Evolutionary conservation across 257 asterid genomes (phyloP).

Genomic region (Schizonepeta tenuifolia): DNA sequence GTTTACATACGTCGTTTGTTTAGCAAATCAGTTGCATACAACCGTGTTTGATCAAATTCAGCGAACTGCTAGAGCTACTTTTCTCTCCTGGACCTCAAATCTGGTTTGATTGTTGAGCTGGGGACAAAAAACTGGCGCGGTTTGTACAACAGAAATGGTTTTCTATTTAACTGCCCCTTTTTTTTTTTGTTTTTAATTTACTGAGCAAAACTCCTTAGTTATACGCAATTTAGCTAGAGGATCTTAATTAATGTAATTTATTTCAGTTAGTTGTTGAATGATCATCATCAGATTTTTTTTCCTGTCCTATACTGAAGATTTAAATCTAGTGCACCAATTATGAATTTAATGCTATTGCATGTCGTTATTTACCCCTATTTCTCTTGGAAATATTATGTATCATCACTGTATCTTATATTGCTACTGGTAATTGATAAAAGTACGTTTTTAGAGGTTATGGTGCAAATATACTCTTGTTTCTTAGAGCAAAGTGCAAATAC

Average conservation of each 20-base stretch:
- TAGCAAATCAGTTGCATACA: conserved; percentile 89
- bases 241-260: conserved; percentile 29
- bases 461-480: too few species aligned
- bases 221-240: conserved; percentile 32
- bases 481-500: too few species aligned
- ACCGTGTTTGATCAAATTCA: conserved; percentile 72
- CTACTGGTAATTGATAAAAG: too few species aligned
- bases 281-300: conserved; percentile 25
- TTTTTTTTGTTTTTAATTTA: conserved; percentile 23
- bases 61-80: conserved; percentile 11
- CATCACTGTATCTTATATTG: too few species aligned
- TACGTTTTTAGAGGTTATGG: too few species aligned
- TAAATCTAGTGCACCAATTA: conserved; percentile 5
- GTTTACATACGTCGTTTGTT: conserved; percentile 80
- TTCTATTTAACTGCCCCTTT: conserved; percentile 24
- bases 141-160: conserved; percentile 25
- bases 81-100: neutral
- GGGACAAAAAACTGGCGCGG: conserved; percentile 7
- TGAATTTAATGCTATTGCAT: neutral
- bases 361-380: too few species aligned
- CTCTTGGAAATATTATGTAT: too few species aligned
- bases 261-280: conserved; percentile 18
- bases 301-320: conserved; percentile 2
- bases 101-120: conserved; percentile 17
- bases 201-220: conserved; percentile 23